A percentile compares a stretch with the other conserved stretches of the same genome.
Conservation (phyloP, 768 basidiomycete genomes). For the Mycena olivaceomarginata region DNA sequence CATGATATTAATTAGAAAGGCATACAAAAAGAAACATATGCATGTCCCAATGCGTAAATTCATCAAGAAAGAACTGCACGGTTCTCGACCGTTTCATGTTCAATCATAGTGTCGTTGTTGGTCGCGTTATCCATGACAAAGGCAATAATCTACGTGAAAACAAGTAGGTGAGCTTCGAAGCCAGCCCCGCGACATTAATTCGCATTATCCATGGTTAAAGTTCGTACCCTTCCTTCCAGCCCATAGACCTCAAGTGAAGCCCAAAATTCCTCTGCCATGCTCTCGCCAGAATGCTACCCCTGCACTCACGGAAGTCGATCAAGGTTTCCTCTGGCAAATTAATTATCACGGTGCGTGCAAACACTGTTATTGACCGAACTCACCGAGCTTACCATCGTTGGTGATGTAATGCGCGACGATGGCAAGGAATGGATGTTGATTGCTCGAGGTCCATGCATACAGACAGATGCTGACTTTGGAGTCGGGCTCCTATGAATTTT, state of each 20-base stretch:
- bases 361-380: background rate
- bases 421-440: background rate
- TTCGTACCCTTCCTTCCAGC: background rate
- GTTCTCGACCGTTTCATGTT: no score
- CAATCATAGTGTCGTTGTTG: slow-evolving; percentile 17
- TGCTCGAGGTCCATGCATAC: no score
- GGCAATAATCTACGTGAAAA: background rate
- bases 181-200: background rate
- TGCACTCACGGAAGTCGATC: slow-evolving; percentile 1
- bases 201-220: background rate
- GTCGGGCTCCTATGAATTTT: background rate
- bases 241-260: background rate
- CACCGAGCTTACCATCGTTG: background rate
- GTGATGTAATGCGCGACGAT: slow-evolving; percentile 2
- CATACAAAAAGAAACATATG: no score
- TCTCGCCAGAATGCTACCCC: background rate
- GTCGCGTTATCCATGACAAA: no score
- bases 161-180: background rate
- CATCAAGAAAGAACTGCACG: no score
- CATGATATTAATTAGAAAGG: no score
- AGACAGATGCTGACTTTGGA: background rate
- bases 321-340: background rate
- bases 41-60: no score
- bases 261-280: no score
- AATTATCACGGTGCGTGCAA: background rate